These are phyloP conservation scores for Erythrophleum ivorense DNA, from an alignment of 331 rosid species.

Conservation along the genomic window DNA sequence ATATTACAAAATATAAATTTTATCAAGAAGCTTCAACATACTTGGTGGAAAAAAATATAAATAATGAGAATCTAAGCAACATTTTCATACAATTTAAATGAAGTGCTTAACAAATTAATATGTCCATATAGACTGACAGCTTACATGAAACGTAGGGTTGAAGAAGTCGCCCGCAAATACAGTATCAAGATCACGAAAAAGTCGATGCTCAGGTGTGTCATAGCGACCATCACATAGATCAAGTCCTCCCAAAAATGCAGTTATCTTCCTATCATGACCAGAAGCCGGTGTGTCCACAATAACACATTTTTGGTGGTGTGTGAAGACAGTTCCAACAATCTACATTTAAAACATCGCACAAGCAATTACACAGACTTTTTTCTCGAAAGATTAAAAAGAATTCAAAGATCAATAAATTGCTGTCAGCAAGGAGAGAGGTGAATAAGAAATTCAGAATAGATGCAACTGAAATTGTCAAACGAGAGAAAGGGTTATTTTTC, in stretches of 20 bases:
- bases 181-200: too few species aligned
- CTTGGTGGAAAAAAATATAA: constrained; percentile 3
- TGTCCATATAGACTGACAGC: constrained; percentile 44
- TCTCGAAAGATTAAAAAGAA: constrained; percentile 29
- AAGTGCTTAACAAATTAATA: constrained; percentile 1
- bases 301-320: constrained; percentile 97
- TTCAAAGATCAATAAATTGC: neutral
- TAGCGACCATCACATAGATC: constrained; percentile 45
- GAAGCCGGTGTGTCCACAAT: constrained; percentile 80
- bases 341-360: constrained; percentile 46
- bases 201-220: too few species aligned
- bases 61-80: neutral
- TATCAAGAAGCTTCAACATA: constrained; percentile 27
- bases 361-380: constrained; percentile 32
- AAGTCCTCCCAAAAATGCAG: constrained; percentile 90
- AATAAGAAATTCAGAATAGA: too few species aligned
- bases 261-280: constrained; percentile 79
- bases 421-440: constrained; percentile 17
- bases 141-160: constrained; percentile 82
- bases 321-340: constrained; percentile 88
- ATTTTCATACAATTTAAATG: constrained; percentile 25
- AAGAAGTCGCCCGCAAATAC: constrained; percentile 63
- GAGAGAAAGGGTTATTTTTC: too few species aligned
- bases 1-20: constrained; percentile 22
- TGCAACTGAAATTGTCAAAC: too few species aligned